Conservation (phyloP, 2,329 filamentous ascomycete species). For the Botrytis paeoniae region DNA sequence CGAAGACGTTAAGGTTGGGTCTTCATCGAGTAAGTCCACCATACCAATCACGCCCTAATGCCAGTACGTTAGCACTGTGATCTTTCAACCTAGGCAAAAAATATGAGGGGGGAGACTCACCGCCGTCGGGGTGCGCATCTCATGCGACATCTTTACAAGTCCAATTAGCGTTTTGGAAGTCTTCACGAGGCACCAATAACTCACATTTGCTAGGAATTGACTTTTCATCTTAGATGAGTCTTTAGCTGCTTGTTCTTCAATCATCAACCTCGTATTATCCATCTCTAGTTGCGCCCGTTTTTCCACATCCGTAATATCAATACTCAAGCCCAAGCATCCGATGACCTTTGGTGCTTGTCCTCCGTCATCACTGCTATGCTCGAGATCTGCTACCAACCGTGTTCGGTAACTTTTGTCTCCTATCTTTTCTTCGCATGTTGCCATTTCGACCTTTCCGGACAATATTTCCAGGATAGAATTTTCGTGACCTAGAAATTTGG, state of each 20-base stretch:
- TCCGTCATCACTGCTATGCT: conserved; percentile 26
- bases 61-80: conserved; percentile 7
- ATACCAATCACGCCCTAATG: conserved; percentile 31
- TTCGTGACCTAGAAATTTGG: conserved; percentile 22
- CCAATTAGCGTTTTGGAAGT: background rate
- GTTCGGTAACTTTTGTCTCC: conserved; percentile 26
- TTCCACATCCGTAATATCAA: conserved; percentile 33
- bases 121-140: conserved; percentile 33
- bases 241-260: conserved; percentile 32
- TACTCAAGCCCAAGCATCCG: conserved; percentile 30
- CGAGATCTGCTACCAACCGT: conserved; percentile 29
- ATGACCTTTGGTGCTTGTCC: conserved; percentile 26
- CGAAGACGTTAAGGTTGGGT: conserved; percentile 26
- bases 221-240: conserved; percentile 31
- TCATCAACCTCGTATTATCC: conserved; percentile 28
- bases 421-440: conserved; percentile 28
- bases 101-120: conserved; percentile 18
- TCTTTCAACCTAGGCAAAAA: background rate
- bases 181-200: background rate
- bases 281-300: conserved; percentile 26
- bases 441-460: conserved; percentile 25
- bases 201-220: conserved; percentile 32
- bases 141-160: conserved; percentile 30
- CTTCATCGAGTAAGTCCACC: conserved; percentile 31
- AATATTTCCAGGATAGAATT: conserved; percentile 27